phyloP scores from a whole-genome alignment of 106 monocot genomes.

The Dendrobium catenatum region DNA sequence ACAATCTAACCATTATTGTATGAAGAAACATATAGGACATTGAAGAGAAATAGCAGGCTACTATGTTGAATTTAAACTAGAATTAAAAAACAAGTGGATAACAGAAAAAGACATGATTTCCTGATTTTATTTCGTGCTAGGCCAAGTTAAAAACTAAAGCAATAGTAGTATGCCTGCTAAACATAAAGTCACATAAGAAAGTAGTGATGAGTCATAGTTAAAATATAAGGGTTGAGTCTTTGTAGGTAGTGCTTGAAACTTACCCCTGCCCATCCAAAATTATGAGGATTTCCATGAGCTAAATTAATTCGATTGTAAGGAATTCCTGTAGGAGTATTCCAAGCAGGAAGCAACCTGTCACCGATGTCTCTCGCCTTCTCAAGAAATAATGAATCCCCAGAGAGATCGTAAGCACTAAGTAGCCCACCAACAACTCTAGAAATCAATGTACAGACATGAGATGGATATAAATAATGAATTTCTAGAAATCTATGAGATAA shows the following conservation, averaged over 20 bases:
- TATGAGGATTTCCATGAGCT: constrained; percentile 50
- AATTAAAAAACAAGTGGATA: background rate
- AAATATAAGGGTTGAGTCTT: background rate
- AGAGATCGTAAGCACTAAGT: constrained; percentile 63
- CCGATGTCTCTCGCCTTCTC: constrained; percentile 58
- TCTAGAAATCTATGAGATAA: background rate
- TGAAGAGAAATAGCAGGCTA: background rate
- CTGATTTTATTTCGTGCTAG: background rate
- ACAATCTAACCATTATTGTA: background rate
- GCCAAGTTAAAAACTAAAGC: background rate
- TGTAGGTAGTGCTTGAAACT: background rate
- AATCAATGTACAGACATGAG: background rate
- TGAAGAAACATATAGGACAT: background rate
- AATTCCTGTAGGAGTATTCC: constrained; percentile 51
- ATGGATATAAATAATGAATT: background rate
- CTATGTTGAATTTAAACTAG: background rate
- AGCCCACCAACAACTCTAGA: constrained; percentile 65
- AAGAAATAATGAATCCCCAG: constrained; percentile 52
- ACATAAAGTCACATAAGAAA: background rate
- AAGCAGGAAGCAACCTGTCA: constrained; percentile 55
- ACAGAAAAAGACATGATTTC: background rate
- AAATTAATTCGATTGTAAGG: constrained; percentile 56
- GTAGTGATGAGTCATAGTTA: background rate
- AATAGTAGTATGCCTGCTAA: background rate
- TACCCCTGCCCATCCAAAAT: constrained; percentile 43